These are phyloP conservation scores for Geosmithia flava DNA, from an alignment of 2,329 filamentous ascomycete genomes.

Conservation along the genomic window DNA sequence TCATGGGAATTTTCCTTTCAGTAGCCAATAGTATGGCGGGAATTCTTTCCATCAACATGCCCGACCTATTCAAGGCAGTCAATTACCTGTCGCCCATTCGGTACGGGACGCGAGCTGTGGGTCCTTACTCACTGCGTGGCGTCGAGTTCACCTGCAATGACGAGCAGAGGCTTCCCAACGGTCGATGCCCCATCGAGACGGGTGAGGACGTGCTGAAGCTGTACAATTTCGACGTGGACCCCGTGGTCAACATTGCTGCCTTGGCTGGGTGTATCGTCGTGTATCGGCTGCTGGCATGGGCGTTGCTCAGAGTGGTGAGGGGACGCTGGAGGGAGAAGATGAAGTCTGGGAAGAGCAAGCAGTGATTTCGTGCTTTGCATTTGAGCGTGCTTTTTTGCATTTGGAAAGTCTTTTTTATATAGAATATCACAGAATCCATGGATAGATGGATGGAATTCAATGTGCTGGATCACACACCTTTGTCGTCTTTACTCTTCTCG, in stretches of 20 bases:
- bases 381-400: neutral
- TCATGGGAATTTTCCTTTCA: conserved; percentile 57
- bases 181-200: conserved; percentile 50
- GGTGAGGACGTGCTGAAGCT: conserved; percentile 55
- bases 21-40: conserved; percentile 62
- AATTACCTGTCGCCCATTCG: conserved; percentile 64
- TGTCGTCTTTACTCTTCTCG: too few species aligned
- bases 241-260: conserved; percentile 47
- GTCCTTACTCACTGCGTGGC: conserved; percentile 48
- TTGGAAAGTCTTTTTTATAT: neutral
- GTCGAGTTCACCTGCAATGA: conserved; percentile 53
- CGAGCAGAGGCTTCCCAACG: conserved; percentile 44
- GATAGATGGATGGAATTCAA: too few species aligned
- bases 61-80: conserved; percentile 49
- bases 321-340: conserved; percentile 33
- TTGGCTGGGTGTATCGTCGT: conserved; percentile 50
- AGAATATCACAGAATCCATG: too few species aligned
- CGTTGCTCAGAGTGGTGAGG: conserved; percentile 39
- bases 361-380: neutral
- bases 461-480: too few species aligned
- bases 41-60: conserved; percentile 58
- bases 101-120: conserved; percentile 55
- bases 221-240: conserved; percentile 53
- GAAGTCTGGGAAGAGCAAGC: conserved; percentile 4
- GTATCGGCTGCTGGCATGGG: conserved; percentile 54